Base-by-base conservation (phyloP, 768 basidiomycete genomes). In the Russula sp. region DNA sequence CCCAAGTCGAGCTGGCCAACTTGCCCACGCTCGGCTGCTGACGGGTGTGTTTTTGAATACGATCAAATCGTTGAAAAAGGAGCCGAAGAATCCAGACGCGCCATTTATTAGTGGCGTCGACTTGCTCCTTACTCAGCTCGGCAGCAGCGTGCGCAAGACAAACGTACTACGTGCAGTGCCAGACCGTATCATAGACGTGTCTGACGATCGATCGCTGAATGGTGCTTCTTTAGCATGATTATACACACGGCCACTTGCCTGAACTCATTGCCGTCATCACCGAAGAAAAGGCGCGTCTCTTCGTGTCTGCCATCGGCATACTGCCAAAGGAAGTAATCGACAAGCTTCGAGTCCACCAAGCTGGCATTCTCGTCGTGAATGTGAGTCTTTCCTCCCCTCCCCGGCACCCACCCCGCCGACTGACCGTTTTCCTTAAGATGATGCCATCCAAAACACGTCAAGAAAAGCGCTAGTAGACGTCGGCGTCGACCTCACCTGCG, bases 401-500 rank as follows among this genome's bases (percentile, higher is more conserved):
- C 27, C 22, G 22, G 27, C 27, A 1, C 27, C 27, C 27, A 27
- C 27, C 27, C 27, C 27, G 2, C 27, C 27, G 27, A 27, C 27
- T 27, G 27, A 27, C 27, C 27, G 27, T 27, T 27, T 27, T 2
- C 27, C 20, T 40, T 32, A 6, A 83, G 80, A 94, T 93, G 91
- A 88, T 96, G 95, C 20, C 91, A 94, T 71, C 92, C 93, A 13
- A 96, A 94, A 71, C 91, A 94, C 72, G 89, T 89, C 50, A 66
- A 77, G 52, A 91, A 27, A 89, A 73, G 91, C 91, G 7, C 81
- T 96, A 37, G 89, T 96, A 37, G 89, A 81, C 3, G 87, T 80
- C 40, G 95, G 94, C 40, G 89, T 91, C 37, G 94, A 98, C 70
- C 78, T 98, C 64, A 95, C 97, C 71, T 97, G 94, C 70, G 93